Evolutionary conservation across 192 early-diverging fungal species (phyloP).

Genomic region (Coemansia umbellata): DNA sequence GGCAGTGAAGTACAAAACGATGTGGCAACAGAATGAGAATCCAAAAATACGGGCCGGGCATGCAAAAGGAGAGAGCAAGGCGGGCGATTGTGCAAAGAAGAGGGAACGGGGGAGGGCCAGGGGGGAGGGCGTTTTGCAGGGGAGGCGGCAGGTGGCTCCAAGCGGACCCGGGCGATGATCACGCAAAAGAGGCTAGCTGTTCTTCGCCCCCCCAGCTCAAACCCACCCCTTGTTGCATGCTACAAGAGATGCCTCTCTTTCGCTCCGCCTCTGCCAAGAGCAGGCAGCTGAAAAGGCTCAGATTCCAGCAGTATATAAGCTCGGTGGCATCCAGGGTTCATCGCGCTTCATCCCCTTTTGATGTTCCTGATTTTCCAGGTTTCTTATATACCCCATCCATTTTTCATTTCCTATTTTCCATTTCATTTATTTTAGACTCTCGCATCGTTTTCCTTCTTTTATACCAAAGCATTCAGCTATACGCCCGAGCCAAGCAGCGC

Average conservation of each 20-base stretch:
- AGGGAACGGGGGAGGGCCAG: not conserved
- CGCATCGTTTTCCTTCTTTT: conserved; percentile 1
- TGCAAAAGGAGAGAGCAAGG: not conserved
- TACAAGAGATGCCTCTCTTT: too few species aligned
- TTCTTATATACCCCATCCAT: too few species aligned
- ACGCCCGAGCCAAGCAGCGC: too few species aligned
- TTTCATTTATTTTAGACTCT: conserved; percentile 7
- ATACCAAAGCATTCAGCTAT: not conserved
- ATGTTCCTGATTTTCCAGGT: too few species aligned
- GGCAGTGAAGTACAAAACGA: not conserved
- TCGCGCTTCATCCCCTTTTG: not conserved
- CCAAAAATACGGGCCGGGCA: conserved; percentile 5
- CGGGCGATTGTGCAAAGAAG: too few species aligned
- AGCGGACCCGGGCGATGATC: not conserved
- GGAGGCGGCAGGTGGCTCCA: not conserved
- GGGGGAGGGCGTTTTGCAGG: not conserved
- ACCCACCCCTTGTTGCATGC: not conserved
- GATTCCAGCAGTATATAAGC: not conserved
- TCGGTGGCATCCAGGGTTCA: not conserved
- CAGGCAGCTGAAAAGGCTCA: not conserved
- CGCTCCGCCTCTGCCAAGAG: not conserved
- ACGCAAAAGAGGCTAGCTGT: not conserved
- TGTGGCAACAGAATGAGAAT: not conserved
- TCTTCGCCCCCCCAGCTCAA: not conserved
- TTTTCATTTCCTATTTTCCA: conserved; percentile 1